Evolutionary conservation across 306 rosid genomes (phyloP).

Genomic region (Crataegus laevigata): DNA sequence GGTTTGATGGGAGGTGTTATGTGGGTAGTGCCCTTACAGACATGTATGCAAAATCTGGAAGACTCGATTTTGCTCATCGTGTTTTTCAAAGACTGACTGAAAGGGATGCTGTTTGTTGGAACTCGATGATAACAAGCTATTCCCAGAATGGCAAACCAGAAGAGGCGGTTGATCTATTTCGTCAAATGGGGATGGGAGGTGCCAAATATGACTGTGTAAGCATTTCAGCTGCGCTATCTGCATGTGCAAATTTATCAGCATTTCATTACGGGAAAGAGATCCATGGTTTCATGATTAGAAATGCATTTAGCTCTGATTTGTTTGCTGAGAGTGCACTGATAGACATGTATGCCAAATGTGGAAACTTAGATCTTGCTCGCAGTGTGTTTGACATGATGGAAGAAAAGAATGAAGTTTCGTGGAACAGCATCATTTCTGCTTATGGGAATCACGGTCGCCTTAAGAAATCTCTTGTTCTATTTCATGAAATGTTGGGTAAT

Average conservation of each 20-base stretch:
- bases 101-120: slow-evolving; percentile 79
- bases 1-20: slow-evolving; percentile 33
- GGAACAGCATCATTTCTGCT: slow-evolving; percentile 76
- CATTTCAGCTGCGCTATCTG: slow-evolving; percentile 61
- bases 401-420: slow-evolving; percentile 69
- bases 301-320: slow-evolving; percentile 38
- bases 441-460: slow-evolving; percentile 65
- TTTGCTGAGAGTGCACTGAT: slow-evolving; percentile 57
- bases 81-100: slow-evolving; percentile 42
- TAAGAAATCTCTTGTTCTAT: slow-evolving; percentile 45
- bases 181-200: slow-evolving; percentile 57
- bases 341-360: slow-evolving; percentile 85
- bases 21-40: slow-evolving; percentile 64
- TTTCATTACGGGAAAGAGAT: slow-evolving; percentile 59
- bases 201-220: slow-evolving; percentile 51
- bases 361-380: slow-evolving; percentile 49
- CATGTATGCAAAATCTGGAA: slow-evolving; percentile 85
- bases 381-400: slow-evolving; percentile 54
- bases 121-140: slow-evolving; percentile 65
- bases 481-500: slow-evolving; percentile 49
- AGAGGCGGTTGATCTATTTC: slow-evolving; percentile 55
- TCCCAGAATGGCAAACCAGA: slow-evolving; percentile 65
- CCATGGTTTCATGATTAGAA: slow-evolving; percentile 54
- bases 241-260: slow-evolving; percentile 58
- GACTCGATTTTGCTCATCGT: slow-evolving; percentile 55